Evolutionary conservation across 2,329 filamentous ascomycete species (phyloP).

Genomic region (Colletotrichum acutatum): DNA sequence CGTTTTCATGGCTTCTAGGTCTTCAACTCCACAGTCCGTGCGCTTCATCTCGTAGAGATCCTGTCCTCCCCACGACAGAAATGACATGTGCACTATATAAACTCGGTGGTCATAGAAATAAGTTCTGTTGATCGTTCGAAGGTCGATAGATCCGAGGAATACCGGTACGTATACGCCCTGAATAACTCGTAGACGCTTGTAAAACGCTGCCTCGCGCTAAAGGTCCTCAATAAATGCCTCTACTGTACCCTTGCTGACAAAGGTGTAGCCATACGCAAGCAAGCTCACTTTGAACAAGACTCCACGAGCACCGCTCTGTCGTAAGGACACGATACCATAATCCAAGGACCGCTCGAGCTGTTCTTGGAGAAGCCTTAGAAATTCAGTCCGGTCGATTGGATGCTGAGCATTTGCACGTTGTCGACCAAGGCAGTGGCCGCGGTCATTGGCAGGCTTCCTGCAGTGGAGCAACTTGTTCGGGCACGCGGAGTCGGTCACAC

Average conservation of each 20-base stretch:
- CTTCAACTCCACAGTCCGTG: background rate
- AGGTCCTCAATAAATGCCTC: conserved; percentile 46
- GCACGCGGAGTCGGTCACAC: conserved; percentile 46
- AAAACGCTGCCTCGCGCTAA: conserved; percentile 48
- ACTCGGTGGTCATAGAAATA: conserved; percentile 48
- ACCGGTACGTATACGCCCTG: conserved; percentile 51
- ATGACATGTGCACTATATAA: conserved; percentile 45
- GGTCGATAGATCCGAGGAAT: conserved; percentile 50
- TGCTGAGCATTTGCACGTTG: conserved; percentile 36
- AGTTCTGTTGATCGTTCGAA: conserved; percentile 43
- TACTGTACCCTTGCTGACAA: conserved; percentile 54
- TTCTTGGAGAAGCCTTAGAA: conserved; percentile 43
- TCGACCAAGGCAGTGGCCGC: conserved; percentile 40
- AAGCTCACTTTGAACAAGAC: conserved; percentile 55
- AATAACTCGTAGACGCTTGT: conserved; percentile 44
- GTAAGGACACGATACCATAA: conserved; percentile 43
- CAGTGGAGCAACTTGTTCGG: conserved; percentile 51
- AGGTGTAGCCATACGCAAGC: conserved; percentile 53
- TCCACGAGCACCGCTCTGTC: conserved; percentile 46
- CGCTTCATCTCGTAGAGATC: background rate
- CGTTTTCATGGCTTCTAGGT: conserved; percentile 32
- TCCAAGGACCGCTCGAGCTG: conserved; percentile 46
- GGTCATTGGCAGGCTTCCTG: background rate
- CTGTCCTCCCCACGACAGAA: conserved; percentile 49
- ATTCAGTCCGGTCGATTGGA: conserved; percentile 42